Base-by-base conservation (phyloP, 2,329 filamentous ascomycete species). In the Apiospora sp. region DNA sequence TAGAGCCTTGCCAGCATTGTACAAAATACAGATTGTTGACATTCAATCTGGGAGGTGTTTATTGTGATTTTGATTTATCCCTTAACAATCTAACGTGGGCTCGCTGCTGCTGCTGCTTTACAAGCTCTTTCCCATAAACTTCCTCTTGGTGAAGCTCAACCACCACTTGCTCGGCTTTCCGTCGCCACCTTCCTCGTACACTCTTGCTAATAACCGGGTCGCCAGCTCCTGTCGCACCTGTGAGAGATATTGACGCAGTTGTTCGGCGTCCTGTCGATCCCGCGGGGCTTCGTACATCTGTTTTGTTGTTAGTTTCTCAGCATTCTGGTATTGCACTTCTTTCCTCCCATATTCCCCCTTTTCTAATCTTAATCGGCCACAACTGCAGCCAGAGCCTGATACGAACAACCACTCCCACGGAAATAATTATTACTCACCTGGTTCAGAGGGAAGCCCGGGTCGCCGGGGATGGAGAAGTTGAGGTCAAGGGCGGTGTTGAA, bases 111-210 rank as follows among this genome's bases (percentile, higher is more conserved):
- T 44, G 43, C 22, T 27, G 27, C 24, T 70, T 82, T 87, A 95
- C 84, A 96, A 86, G 77, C 90, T 90, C 91, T 98, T 98, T 83
- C 95, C 95, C 96, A 99, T 98, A 82, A 99, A 99, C 91, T 98
- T 98, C 86, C 96, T 92, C 92, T 98, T 98, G 71, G 94, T 94
- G 83, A 98, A 99, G 88, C 96, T 98, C 82, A 99, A 85, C 96
- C 96, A 99, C 94, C 96, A 98, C 91, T 97, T 90, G 83, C 86
- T 89, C 71, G 90, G 90, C 84, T 89, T 90, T 84, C 94, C 83
- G 87, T 95, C 84, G 81, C 90, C 83, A 83, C 88, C 77, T 85
- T 95, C 95, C 71, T 93, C 92, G 82, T 97, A 99, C 76, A 99
- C 92, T 78, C 95, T 90, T 70, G 93, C 93, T 81, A 98, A 85